Percentiles rank a stretch among this genome's conserved stretches.
Evolutionary conservation across 78 protist species (phyloP).

Genomic region (Emiliania huxleyi): DNA sequence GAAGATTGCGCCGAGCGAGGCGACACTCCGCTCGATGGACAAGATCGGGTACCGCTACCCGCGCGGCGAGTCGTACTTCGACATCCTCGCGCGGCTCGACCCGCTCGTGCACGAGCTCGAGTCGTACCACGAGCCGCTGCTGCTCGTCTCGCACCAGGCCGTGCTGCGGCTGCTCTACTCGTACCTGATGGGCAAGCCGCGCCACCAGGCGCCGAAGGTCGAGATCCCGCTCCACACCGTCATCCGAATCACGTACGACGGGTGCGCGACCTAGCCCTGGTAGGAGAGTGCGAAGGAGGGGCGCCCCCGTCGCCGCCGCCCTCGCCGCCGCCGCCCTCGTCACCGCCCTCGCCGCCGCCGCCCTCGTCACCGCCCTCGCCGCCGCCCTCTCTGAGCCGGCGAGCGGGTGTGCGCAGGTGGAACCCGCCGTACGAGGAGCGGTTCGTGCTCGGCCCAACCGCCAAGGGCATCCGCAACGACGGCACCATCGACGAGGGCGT

Average conservation of each 20-base stretch:
- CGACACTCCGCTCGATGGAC: background rate
- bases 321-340: no score
- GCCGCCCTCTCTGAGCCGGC: no score
- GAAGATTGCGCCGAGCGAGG: background rate
- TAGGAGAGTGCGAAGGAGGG: no score
- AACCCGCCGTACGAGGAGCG: background rate
- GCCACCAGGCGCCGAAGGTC: background rate
- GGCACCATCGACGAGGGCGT: no score
- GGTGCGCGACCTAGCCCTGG: no score
- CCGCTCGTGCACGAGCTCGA: background rate
- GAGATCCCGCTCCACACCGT: background rate
- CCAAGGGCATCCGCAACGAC: background rate
- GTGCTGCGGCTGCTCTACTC: background rate
- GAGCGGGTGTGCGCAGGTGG: no score
- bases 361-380: no score
- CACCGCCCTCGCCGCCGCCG: no score
- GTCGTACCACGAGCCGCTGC: conserved; percentile 3
- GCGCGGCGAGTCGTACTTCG: background rate
- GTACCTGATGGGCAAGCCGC: background rate
- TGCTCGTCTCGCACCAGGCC: background rate
- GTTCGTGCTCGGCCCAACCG: background rate
- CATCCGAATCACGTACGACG: background rate
- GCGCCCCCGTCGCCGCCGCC: no score
- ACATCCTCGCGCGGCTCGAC: background rate
- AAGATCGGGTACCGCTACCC: conserved; percentile 27